Percentiles rank a stretch among this genome's conserved stretches.
Evolutionary conservation across 139 green algal genomes (phyloP).

Genomic region (Nannochloris sp.): DNA sequence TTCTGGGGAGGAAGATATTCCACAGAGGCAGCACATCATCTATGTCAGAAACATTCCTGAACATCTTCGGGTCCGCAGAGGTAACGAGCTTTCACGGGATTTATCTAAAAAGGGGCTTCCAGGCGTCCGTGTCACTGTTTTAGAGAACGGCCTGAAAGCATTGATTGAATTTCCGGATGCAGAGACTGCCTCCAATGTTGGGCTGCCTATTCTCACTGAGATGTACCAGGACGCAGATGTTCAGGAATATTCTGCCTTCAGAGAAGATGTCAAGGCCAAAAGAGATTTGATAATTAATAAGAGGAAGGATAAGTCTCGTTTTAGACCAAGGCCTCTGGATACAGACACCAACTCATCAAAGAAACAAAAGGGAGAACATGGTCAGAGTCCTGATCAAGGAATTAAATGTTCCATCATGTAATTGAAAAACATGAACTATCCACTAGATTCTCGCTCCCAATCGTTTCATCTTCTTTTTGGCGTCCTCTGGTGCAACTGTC

Average conservation of each 20-base stretch:
- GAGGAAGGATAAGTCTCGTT: background rate
- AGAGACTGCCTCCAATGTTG: background rate
- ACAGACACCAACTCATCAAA: conserved; percentile 1
- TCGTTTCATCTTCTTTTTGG: conserved; percentile 34
- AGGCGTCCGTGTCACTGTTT: background rate
- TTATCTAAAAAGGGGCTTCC: background rate
- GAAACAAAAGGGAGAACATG: background rate
- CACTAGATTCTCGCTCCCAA: conserved; percentile 27
- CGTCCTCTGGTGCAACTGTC: conserved; percentile 41
- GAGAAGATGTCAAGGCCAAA: background rate
- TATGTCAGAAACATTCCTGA: conserved; percentile 3
- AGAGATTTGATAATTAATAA: background rate
- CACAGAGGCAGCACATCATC: background rate
- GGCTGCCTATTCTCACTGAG: background rate
- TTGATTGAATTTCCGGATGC: conserved; percentile 1
- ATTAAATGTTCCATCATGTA: conserved; percentile 3
- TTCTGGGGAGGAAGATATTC: conserved; percentile 7
- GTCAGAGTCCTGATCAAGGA: background rate
- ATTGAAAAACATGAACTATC: background rate
- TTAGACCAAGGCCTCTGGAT: background rate
- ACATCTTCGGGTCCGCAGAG: background rate
- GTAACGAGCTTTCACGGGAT: background rate
- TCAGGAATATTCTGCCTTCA: background rate
- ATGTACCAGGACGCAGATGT: background rate
- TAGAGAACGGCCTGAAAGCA: background rate